These are phyloP conservation scores for Scutellaria baicalensis DNA, from an alignment of 257 asterid genomes.

Conservation along the genomic window DNA sequence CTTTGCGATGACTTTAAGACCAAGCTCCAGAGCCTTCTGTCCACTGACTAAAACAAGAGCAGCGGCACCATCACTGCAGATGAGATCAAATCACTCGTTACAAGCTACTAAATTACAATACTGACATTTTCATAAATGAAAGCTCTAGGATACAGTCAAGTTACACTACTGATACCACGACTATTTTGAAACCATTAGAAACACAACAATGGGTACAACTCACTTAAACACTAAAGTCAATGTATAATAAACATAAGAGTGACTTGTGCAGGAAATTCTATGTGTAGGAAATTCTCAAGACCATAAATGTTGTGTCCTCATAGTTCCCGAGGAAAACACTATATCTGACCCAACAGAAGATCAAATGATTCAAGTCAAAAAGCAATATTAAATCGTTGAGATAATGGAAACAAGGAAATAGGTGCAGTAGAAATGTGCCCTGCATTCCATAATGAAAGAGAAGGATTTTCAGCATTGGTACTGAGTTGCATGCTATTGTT, in stretches of 20 bases:
- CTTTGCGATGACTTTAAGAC: conserved; percentile 79
- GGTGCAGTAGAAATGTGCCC: neutral
- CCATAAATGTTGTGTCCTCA: neutral
- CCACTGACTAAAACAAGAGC: conserved; percentile 97
- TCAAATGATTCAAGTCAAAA: too few species aligned
- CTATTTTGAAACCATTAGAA: neutral
- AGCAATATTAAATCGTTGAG: neutral
- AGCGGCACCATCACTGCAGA: conserved; percentile 95
- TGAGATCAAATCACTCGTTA: conserved; percentile 15
- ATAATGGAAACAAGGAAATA: neutral
- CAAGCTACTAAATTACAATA: neutral
- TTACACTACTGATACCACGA: neutral
- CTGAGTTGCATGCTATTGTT: neutral
- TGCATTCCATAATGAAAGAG: too few species aligned
- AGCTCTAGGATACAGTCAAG: neutral
- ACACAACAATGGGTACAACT: neutral
- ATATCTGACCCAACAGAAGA: neutral
- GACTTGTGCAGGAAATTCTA: too few species aligned
- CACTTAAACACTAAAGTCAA: neutral
- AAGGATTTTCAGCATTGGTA: neutral
- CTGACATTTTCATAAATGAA: neutral
- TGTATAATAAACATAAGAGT: neutral
- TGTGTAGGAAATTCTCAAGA: neutral
- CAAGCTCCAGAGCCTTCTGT: conserved; percentile 73
- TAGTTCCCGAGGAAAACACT: neutral